Percentiles rank a stretch among this genome's conserved stretches.
These are phyloP conservation scores for Aspergillus puulaauensis DNA, from an alignment of 2,329 filamentous ascomycete species.

Conservation along the genomic window DNA sequence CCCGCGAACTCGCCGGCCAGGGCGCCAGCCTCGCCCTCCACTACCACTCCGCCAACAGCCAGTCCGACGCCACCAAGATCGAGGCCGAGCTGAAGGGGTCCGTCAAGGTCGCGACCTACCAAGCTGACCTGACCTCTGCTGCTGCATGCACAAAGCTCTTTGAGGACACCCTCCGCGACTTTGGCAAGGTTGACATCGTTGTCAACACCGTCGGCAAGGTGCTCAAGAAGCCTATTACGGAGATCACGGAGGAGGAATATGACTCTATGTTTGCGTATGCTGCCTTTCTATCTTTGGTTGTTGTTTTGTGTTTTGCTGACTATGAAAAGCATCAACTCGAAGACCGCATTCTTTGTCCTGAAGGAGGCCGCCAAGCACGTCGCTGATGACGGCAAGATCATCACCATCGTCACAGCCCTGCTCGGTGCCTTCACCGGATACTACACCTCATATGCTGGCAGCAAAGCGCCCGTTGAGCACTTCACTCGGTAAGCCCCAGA, in stretches of 20 bases:
- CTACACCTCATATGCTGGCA: slow-evolving; percentile 49
- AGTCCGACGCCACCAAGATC: slow-evolving; percentile 38
- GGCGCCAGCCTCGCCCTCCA: slow-evolving; percentile 42
- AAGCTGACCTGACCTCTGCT: slow-evolving; percentile 45
- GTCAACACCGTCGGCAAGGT: slow-evolving; percentile 54
- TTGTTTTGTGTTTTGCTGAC: neutral
- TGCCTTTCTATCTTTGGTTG: neutral
- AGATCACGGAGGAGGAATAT: slow-evolving; percentile 48
- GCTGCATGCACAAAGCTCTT: slow-evolving; percentile 44
- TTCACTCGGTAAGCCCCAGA: slow-evolving; percentile 48
- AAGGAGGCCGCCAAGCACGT: slow-evolving; percentile 46
- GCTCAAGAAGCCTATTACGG: slow-evolving; percentile 47
- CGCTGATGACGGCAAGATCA: slow-evolving; percentile 48
- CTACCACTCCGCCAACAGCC: slow-evolving; percentile 43
- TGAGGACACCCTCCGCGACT: slow-evolving; percentile 39
- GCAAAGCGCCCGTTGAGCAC: slow-evolving; percentile 62
- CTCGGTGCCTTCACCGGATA: slow-evolving; percentile 48
- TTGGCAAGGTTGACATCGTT: slow-evolving; percentile 50
- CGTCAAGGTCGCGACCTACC: slow-evolving; percentile 42
- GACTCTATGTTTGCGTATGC: slow-evolving; percentile 49
- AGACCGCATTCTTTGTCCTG: slow-evolving; percentile 48
- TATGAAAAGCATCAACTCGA: slow-evolving; percentile 43
- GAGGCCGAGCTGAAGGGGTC: slow-evolving; percentile 35
- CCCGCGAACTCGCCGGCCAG: slow-evolving; percentile 34
- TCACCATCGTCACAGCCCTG: slow-evolving; percentile 48